phyloP scores from a whole-genome alignment of 371 early-diverging fungal species.

The Rhizopus sp. region DNA sequence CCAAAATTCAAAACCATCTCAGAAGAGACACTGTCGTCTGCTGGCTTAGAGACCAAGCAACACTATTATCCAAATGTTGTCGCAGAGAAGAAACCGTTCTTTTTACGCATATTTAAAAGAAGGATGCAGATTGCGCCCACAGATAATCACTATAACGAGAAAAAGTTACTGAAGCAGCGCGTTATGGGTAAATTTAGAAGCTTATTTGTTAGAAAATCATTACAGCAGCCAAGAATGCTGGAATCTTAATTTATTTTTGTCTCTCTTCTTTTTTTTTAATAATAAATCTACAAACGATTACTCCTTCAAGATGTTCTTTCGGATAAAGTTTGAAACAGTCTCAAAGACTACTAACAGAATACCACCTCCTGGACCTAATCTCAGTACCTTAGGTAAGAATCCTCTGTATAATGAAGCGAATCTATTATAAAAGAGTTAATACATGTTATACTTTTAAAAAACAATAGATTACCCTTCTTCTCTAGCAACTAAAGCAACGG shows the following conservation, averaged over 20 bases:
- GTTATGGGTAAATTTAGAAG: conserved; percentile 12
- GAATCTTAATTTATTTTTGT: conserved; percentile 11
- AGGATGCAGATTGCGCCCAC: conserved; percentile 19
- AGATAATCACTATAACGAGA: conserved; percentile 5
- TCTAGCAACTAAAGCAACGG: conserved; percentile 79
- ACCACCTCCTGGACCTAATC: conserved; percentile 92
- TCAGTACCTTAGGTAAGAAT: conserved; percentile 94
- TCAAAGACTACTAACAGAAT: conserved; percentile 95
- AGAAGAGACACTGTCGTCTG: background rate
- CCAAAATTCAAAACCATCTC: background rate
- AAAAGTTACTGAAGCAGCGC: conserved; percentile 4
- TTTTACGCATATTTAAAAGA: conserved; percentile 18
- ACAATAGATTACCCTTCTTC: conserved; percentile 81
- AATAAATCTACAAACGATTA: conserved; percentile 3
- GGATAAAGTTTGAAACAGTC: conserved; percentile 82
- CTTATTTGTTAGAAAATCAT: conserved; percentile 11
- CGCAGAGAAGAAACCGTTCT: conserved; percentile 11
- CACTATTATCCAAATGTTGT: conserved; percentile 2
- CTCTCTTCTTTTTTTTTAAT: conserved; percentile 2
- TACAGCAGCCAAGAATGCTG: conserved; percentile 10
- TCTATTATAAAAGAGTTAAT: conserved; percentile 34
- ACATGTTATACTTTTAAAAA: background rate
- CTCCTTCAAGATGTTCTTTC: conserved; percentile 66
- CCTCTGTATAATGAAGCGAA: conserved; percentile 92
- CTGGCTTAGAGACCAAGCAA: background rate